Conservation (phyloP, 2,329 filamentous ascomycete species). For the Sporothrix protearum region DNA sequence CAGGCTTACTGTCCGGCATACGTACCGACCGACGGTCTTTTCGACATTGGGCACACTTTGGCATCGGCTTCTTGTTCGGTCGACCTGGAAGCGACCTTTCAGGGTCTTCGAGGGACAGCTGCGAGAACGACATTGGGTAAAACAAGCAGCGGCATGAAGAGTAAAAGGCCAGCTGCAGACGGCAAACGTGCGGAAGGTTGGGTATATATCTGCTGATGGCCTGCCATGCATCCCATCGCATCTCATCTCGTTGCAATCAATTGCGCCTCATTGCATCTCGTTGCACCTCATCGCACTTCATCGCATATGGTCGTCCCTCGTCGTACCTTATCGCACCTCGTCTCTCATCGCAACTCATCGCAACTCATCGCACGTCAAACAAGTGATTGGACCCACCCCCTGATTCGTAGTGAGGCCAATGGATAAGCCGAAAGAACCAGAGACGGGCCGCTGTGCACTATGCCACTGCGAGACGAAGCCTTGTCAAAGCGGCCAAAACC, state of each 20-base stretch:
- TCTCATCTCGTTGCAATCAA: background rate
- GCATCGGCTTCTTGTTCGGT: background rate
- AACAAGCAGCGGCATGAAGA: background rate
- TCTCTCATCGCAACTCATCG: background rate
- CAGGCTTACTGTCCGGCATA: background rate
- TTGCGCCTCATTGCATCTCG: background rate
- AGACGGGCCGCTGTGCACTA: background rate
- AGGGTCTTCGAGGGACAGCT: background rate
- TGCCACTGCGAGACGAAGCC: background rate
- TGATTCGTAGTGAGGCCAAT: background rate
- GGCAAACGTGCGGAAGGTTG: background rate
- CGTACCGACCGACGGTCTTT: slow-evolving; percentile 1
- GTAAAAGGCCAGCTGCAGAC: background rate
- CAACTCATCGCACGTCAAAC: background rate
- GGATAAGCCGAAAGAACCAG: background rate
- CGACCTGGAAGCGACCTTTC: background rate
- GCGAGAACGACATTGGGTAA: background rate
- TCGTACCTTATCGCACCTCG: background rate
- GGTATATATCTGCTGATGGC: background rate
- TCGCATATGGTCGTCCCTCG: background rate
- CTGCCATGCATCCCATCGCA: background rate
- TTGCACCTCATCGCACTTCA: background rate
- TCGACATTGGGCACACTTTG: slow-evolving; percentile 7
- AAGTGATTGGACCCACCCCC: background rate
- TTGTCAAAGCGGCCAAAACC: background rate